These are phyloP conservation scores for Aureobasidium sp. DNA, from an alignment of 2,329 filamentous ascomycete species.

Conservation along the genomic window DNA sequence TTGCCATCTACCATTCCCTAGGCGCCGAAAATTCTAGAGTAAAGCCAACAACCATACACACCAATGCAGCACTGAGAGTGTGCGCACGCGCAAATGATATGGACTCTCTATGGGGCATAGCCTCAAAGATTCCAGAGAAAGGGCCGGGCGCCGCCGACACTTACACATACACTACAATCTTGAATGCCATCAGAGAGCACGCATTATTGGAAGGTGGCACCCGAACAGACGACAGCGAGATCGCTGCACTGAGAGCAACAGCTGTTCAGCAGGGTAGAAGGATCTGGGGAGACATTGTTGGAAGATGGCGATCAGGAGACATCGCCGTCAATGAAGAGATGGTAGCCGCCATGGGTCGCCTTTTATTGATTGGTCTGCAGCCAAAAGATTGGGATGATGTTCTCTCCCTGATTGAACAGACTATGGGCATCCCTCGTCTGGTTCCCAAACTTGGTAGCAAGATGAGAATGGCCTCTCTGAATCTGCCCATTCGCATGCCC, in stretches of 20 bases:
- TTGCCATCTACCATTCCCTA: constrained; percentile 72
- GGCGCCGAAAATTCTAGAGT: constrained; percentile 53
- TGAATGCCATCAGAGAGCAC: constrained; percentile 61
- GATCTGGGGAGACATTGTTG: constrained; percentile 73
- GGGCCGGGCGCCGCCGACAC: constrained; percentile 57
- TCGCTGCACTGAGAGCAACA: constrained; percentile 28
- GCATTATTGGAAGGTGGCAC: constrained; percentile 16
- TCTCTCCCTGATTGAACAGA: constrained; percentile 68
- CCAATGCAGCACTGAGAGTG: constrained; percentile 79
- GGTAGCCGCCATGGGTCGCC: constrained; percentile 69
- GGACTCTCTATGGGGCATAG: constrained; percentile 71
- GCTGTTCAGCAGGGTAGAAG: constrained; percentile 58
- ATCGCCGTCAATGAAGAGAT: constrained; percentile 69
- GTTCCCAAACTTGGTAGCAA: constrained; percentile 28
- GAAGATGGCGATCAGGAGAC: constrained; percentile 64
- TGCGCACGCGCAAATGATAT: constrained; percentile 68
- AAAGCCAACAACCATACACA: constrained; percentile 68
- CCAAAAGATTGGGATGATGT: constrained; percentile 61
- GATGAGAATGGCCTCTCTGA: constrained; percentile 16
- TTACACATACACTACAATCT: constrained; percentile 71
- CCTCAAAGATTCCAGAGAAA: constrained; percentile 58
- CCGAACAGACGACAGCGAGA: constrained; percentile 20
- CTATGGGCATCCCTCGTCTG: constrained; percentile 63
- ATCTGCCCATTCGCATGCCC: constrained; percentile 18
- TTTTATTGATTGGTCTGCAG: constrained; percentile 58